These are phyloP conservation scores for Vitis rotundifolia DNA, from an alignment of 164 flowering plant species.

Conservation along the genomic window DNA sequence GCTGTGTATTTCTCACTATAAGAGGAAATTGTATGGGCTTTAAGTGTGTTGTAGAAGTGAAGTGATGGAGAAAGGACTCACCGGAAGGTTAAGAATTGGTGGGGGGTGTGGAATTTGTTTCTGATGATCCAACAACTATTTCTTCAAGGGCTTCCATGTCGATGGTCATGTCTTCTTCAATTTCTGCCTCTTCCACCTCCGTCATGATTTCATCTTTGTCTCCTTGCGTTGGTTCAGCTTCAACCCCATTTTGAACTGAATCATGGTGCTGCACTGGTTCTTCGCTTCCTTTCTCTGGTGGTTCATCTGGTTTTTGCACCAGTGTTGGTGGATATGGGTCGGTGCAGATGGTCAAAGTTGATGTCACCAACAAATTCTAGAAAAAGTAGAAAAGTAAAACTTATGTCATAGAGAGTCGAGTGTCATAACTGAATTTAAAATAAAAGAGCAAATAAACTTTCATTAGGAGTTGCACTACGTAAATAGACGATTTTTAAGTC, in stretches of 20 bases:
- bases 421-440: too few species aligned
- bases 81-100: conserved; percentile 22
- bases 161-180: conserved; percentile 40
- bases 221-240: conserved; percentile 24
- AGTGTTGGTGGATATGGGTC: conserved; percentile 50
- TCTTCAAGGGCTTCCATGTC: conserved; percentile 44
- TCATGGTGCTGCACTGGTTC: conserved; percentile 17
- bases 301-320: conserved; percentile 26
- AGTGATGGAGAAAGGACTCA: background rate
- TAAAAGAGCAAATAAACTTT: too few species aligned
- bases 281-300: conserved; percentile 23
- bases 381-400: background rate
- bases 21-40: background rate
- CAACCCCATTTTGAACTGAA: conserved; percentile 36
- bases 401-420: background rate
- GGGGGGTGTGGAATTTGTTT: conserved; percentile 25
- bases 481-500: too few species aligned
- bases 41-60: background rate
- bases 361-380: conserved; percentile 80
- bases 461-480: too few species aligned
- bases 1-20: too few species aligned
- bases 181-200: conserved; percentile 41
- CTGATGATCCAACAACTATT: conserved; percentile 31
- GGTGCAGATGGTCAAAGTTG: conserved; percentile 48
- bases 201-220: conserved; percentile 53